These are phyloP conservation scores for Trypethelium eluteriae DNA, from an alignment of 495 filamentous ascomycete genomes.

Conservation along the genomic window DNA sequence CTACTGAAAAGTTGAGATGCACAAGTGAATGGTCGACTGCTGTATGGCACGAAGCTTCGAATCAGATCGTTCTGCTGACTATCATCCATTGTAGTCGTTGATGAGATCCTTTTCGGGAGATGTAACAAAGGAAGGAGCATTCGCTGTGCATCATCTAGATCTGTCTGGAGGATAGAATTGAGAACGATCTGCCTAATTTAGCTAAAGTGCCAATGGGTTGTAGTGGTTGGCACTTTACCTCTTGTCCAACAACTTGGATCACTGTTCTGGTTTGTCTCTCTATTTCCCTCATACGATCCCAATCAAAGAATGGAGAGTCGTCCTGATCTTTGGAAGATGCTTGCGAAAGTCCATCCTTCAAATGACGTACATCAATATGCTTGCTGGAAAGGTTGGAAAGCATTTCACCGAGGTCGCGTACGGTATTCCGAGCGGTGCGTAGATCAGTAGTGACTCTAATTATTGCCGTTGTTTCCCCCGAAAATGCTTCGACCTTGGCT, in stretches of 20 bases:
- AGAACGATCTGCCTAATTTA: neutral
- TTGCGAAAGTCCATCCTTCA: neutral
- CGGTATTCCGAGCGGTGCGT: slow-evolving; percentile 1
- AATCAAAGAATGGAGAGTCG: neutral
- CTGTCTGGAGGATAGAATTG: neutral
- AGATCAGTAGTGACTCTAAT: slow-evolving; percentile 7
- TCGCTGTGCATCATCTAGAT: neutral
- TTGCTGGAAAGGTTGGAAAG: neutral
- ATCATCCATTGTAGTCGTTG: neutral
- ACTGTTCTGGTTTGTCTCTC: neutral
- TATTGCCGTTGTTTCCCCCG: neutral
- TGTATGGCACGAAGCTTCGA: slow-evolving; percentile 4
- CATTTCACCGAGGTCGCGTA: neutral
- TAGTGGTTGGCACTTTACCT: neutral
- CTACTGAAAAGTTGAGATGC: neutral
- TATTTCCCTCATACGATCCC: neutral
- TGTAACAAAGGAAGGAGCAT: slow-evolving; percentile 2
- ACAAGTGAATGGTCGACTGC: neutral
- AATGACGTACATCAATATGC: neutral
- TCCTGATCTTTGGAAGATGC: neutral
- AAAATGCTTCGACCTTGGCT: neutral
- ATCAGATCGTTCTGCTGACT: neutral
- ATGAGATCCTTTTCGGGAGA: neutral
- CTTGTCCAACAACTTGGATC: neutral
- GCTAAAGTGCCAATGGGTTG: neutral